Evolutionary conservation across 139 green algal species (phyloP).

Genomic region (Trebouxia sp.): DNA sequence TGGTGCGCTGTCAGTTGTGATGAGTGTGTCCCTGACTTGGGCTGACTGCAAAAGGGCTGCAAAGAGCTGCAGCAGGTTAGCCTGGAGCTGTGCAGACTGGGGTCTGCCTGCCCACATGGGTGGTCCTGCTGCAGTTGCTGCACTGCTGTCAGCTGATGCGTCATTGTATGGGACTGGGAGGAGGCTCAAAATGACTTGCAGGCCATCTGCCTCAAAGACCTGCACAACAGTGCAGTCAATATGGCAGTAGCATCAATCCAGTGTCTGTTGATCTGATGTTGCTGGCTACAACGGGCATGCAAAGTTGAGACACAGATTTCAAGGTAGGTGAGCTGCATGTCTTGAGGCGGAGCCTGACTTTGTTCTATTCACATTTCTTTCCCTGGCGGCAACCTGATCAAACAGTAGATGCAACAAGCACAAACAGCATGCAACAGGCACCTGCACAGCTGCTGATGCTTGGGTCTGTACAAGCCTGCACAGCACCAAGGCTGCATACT

Average conservation of each 20-base stretch:
- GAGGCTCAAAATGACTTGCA: not conserved
- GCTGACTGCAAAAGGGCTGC: conserved; percentile 17
- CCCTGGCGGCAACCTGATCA: no score
- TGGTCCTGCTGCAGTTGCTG: not conserved
- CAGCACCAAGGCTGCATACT: not conserved
- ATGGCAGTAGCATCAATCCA: no score
- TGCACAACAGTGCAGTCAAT: not conserved
- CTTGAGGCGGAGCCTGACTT: no score
- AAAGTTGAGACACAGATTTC: no score
- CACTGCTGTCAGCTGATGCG: not conserved
- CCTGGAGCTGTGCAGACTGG: not conserved
- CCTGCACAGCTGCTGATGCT: not conserved
- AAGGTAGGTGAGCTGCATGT: no score
- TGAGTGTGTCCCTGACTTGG: not conserved
- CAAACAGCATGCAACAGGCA: not conserved
- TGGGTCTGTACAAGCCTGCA: not conserved
- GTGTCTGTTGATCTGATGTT: no score
- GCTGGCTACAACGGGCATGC: no score
- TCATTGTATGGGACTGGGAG: not conserved
- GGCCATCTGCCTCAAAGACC: not conserved
- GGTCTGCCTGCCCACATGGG: not conserved
- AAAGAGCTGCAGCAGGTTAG: not conserved
- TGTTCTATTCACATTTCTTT: no score
- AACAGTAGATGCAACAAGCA: not conserved
- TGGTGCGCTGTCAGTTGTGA: not conserved